Evolutionary conservation across 2,329 filamentous ascomycete genomes (phyloP), one percentile per base, ranked within the genome.

Genomic region (Fusarium praegraminearum): DNA sequence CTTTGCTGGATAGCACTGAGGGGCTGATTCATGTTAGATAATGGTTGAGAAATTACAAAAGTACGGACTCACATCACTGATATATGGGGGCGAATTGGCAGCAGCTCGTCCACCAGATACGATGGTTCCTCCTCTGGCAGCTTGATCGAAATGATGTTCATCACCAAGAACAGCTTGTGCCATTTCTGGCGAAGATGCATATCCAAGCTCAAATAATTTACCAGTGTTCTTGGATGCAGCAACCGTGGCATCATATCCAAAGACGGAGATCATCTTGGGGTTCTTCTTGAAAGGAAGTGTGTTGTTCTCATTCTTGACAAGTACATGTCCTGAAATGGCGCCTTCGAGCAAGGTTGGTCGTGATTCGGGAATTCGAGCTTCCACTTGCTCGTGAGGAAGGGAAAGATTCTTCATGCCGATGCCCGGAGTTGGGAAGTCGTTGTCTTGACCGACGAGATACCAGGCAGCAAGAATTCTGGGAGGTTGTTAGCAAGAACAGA

Each of bases 231-330:
- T 83, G 18, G 84, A 85, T 1, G 77, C 75, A 0, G 81, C 75
- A 0, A 82, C 73, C 1, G 82, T 81, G 6, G 93, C 93, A 86
- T 92, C 82, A 83, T 89, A 82, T 71, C 91, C 80, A 81, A 89
- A 84, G 75, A 90, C 78, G 73, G 87, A 85, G 81, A 91, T 68
- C 77, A 87, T 83, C 55, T 80, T 79, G 8, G 82, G 89, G 58
- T 83, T 83, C 56, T 84, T 86, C 53, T 75, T 78, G 36, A 95
- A 83, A 0, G 93, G 93, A 9, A 95, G 80, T 1, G 85, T 81
- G 10, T 83, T 83, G 46, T 85, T 83, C 4, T 80, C 81, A 77
- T 97, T 96, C 83, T 97, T 97, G 55, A 97, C 83, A 1, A 97
- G 83, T 0, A 75, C 91, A 52, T 91, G 92, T 7, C 88, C 86